These are phyloP conservation scores for Tagetes erecta DNA, from an alignment of 129 eudicot species.

Conservation along the genomic window DNA sequence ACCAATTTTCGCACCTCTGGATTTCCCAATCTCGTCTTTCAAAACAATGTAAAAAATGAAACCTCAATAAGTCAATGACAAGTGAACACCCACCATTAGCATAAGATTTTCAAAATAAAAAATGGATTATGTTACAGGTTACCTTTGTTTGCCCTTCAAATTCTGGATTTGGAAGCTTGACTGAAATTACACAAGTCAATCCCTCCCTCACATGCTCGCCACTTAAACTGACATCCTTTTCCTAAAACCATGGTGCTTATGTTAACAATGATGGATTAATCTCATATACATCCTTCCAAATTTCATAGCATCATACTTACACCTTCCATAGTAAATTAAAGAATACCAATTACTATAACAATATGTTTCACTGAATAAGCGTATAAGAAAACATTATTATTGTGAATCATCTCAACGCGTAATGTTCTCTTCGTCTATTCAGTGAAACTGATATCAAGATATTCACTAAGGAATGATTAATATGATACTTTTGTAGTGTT, in stretches of 20 bases:
- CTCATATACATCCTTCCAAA: background rate
- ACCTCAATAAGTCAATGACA: background rate
- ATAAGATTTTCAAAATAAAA: background rate
- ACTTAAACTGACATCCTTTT: conserved; percentile 80
- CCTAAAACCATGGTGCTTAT: conserved; percentile 46
- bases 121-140: background rate
- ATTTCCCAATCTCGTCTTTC: conserved; percentile 92
- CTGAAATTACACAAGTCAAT: conserved; percentile 86
- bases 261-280: conserved; percentile 3
- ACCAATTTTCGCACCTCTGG: conserved; percentile 88
- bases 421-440: background rate
- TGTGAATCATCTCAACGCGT: background rate
- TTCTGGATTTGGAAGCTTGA: conserved; percentile 96
- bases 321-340: background rate
- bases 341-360: background rate
- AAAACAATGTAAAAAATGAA: conserved; percentile 23
- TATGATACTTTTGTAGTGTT: background rate
- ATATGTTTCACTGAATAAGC: background rate
- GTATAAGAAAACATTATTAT: background rate
- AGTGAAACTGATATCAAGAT: background rate
- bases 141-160: conserved; percentile 99
- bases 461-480: background rate
- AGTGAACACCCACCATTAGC: background rate
- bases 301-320: conserved; percentile 4
- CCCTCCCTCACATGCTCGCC: conserved; percentile 99